Percentiles rank a stretch among this genome's conserved stretches.
These are phyloP conservation scores for Plasmopara viticola DNA, from an alignment of 352 stramenopile genomes.

Conservation along the genomic window DNA sequence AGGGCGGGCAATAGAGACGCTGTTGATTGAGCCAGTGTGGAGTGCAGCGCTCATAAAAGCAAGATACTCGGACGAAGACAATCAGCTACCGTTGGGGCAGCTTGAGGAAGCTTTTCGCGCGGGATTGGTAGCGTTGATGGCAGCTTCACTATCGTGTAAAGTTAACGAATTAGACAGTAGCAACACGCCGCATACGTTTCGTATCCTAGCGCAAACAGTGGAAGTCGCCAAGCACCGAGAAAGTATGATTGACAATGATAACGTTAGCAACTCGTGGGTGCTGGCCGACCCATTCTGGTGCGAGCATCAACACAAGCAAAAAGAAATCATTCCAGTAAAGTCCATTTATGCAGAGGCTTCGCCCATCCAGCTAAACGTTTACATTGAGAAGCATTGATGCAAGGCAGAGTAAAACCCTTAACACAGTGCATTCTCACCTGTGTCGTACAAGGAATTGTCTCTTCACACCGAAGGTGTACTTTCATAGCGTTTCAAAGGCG, in stretches of 20 bases:
- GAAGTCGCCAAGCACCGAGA: slow-evolving; percentile 34
- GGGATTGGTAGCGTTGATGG: slow-evolving; percentile 50
- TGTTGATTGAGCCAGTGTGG: slow-evolving; percentile 53
- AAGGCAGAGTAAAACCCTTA: too few relatives aligned
- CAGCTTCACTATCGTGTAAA: slow-evolving; percentile 16
- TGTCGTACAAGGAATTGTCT: too few relatives aligned
- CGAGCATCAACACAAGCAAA: slow-evolving; percentile 22
- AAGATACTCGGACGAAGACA: slow-evolving; percentile 16
- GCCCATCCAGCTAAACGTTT: slow-evolving; percentile 58
- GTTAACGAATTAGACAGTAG: slow-evolving; percentile 4
- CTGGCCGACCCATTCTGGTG: slow-evolving; percentile 53
- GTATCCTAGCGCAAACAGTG: slow-evolving; percentile 54
- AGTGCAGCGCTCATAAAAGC: slow-evolving; percentile 14
- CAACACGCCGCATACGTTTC: slow-evolving; percentile 39
- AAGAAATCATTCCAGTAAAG: slow-evolving; percentile 41
- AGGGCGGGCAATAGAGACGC: slow-evolving; percentile 35
- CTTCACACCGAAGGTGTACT: too few relatives aligned
- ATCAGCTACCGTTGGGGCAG: slow-evolving; percentile 33
- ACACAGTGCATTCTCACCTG: too few relatives aligned
- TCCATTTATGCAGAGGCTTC: slow-evolving; percentile 27
- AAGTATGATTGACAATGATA: slow-evolving; percentile 34
- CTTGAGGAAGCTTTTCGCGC: slow-evolving; percentile 62
- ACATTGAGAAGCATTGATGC: slow-evolving; percentile 33
- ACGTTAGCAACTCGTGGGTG: slow-evolving; percentile 60
- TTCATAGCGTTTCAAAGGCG: too few relatives aligned